Evolutionary conservation across 176 grass and related monocot species (phyloP), one percentile per base, ranked within the genome.

Genomic region (Zoysia japonica): DNA sequence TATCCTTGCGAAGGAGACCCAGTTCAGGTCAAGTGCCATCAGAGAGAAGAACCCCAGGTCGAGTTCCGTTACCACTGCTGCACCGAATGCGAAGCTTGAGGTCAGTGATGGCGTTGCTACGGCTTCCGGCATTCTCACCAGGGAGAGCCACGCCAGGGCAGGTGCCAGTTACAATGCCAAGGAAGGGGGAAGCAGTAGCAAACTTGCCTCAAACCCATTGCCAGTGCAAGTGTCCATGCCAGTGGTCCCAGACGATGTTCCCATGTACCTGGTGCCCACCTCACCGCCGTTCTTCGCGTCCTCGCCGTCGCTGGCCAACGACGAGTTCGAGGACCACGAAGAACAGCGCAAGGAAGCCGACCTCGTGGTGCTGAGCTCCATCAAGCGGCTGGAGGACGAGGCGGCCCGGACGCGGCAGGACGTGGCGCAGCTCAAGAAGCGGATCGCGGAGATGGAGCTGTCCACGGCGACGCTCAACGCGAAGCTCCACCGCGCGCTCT

Each of bases 321-420:
- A 85, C 47, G 71, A 78, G 8, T 64, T 67, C 9, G 44, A 75
- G 0, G 77, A 85, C 3, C 56, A 47, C 28, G 28, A 28, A 28
- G 28, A 28, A 47, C 56, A 20, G 6, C 20, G 47, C 36, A 67
- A 45, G 20, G 80, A 85, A 37, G 80, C 43, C 1, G 84, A 87
- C 49, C 75, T 80, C 71, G 20, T 87, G 37, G 69, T 86, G 42
- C 67, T 91, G 71, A 68, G 43, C 86, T 67, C 76, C 59, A 72
- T 99, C 76, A 92, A 63, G 84, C 90, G 84, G 72, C 72, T 99
- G 41, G 96, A 93, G 41, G 82, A 85, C 36, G 92, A 95, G 74
- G 51, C 86, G 5, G 82, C 76, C 10, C 85, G 81, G 79, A 89
- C 90, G 19, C 89, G 89, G 79, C 79, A 83, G 66, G 96, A 99